Base-by-base conservation (phyloP, 441 rosid genomes). In the Pelargonium cotyledonis region DNA sequence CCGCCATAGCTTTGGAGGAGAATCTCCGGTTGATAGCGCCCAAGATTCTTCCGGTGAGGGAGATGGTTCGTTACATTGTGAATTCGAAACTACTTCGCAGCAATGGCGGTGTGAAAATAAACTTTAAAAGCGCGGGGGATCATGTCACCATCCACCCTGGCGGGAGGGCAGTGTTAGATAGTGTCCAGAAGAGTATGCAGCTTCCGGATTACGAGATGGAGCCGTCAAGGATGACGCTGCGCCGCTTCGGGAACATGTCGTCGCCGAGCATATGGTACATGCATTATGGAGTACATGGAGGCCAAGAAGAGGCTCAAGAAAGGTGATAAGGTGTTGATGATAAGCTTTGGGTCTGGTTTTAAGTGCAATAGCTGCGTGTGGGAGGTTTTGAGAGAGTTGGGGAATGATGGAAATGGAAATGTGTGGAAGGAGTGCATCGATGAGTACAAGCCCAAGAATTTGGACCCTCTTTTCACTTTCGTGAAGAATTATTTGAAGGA, bases 221-320 rank as follows among this genome's bases (percentile, higher is more conserved):
- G 76, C 98, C 98, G 3, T 86, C 98, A 1, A 79, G 96, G 76
- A 94, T 94, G 97, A 87, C 96, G 0, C 81, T 89, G 10, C 95
- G 89, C 35, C 74, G 98, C 62, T 94, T 85, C 47, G 98, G 98
- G 18, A 94, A 94, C 85, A 94, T 97, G 0, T 94, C 98, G 0
- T 96, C 97, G 0, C 63, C 92, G 41, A 91, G 98, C 66, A 80
- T 94, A n/a, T 94, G 99, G 99, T 94, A 94, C 66, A 97, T 91
- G 2, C 72, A n/a, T n/a, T n/a, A n/a, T 94, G 68, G 89, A 78
- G 0, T 94, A 94, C 77, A 87, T 94, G 97, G 97, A 86, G 55
- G 99, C 96, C 0, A 94, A 89, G 75, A 87, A 79, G 82, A 82
- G 99, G 72, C 53, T 94, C 8, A 94, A 86, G 75, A 88, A 76